Base-by-base conservation (phyloP, 2,329 filamentous ascomycete genomes). In the Anthostomella pinea region DNA sequence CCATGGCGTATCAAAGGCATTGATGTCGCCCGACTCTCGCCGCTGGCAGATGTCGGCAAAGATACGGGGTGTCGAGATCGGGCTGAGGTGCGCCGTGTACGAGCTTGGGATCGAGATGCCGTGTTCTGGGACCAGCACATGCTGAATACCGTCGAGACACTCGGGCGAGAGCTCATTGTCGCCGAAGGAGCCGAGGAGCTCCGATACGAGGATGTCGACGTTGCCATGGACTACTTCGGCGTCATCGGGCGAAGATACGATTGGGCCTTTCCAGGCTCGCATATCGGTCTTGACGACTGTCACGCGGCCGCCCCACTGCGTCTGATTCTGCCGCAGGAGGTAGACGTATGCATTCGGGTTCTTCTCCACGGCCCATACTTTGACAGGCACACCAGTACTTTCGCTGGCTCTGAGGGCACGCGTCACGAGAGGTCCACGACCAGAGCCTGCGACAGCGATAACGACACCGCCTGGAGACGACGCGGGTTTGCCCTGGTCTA, bases 91-190 rank as follows among this genome's bases (percentile, higher is more conserved):
- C 3, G 93, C 91, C 1, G 89, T 95, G 68, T 98, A 98, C 19
- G 86, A 93, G 46, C 82, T 77, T 2, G 93, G 93, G 46, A 98
- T 97, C 2, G 88, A 96, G 52, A 98, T 91, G 22, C 93, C 94
- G 53, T 91, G 79, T 1, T 75, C 73, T 0, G 84, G 70, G 8
- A 77, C 70, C n/a, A 98, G 69, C 27, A 97, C 85, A 54, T 91
- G 84, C 58, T 96, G 91, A 32, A 97, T 90, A 28, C 93, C 93
- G 59, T 98, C 93, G 8, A 98, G 74, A 56, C 93, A 98, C 66
- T 98, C 93, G 0, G 93, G 93, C 0, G 88, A 95, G 8, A 98
- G 78, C 64, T 98, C 93, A 57, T 98, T 98, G 65, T 98, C 93
- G 16, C 83, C 93, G 58, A 97, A 98, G 2, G 90, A 96, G 23